Evolutionary conservation across 2,329 filamentous ascomycete genomes (phyloP).

Genomic region (Monilinia aucupariae): DNA sequence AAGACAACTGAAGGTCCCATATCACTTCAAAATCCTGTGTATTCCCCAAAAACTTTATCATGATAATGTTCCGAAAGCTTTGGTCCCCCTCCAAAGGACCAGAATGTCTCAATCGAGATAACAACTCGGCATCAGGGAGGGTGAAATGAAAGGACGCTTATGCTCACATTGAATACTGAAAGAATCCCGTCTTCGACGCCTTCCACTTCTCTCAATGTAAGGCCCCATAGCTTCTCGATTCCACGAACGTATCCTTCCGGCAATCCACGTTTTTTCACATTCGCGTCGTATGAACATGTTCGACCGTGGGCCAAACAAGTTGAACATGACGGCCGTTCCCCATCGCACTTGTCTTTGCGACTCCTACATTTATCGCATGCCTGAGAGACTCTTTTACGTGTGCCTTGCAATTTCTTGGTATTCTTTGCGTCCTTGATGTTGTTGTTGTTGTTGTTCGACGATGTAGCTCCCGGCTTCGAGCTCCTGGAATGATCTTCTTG

Average conservation of each 20-base stretch:
- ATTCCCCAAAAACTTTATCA: neutral
- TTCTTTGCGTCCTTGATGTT: constrained; percentile 17
- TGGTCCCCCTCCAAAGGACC: neutral
- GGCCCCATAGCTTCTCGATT: constrained; percentile 56
- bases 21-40: no score
- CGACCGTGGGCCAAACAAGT: constrained; percentile 49
- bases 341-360: constrained; percentile 56
- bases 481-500: constrained; percentile 2
- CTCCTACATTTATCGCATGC: constrained; percentile 51
- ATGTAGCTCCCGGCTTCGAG: neutral
- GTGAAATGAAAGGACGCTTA: neutral
- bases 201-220: constrained; percentile 46
- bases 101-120: no score
- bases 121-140: no score
- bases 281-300: constrained; percentile 60
- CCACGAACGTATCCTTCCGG: constrained; percentile 76
- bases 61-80: neutral
- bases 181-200: constrained; percentile 46
- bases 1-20: no score
- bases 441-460: constrained; percentile 18
- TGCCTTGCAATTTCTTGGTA: constrained; percentile 27
- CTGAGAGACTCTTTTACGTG: constrained; percentile 41
- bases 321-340: constrained; percentile 57
- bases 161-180: constrained; percentile 37
- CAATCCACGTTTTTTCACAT: constrained; percentile 70